Evolutionary conservation across 2,329 filamentous ascomycete genomes (phyloP).

Genomic region (Pleurostoma richardsiae): DNA sequence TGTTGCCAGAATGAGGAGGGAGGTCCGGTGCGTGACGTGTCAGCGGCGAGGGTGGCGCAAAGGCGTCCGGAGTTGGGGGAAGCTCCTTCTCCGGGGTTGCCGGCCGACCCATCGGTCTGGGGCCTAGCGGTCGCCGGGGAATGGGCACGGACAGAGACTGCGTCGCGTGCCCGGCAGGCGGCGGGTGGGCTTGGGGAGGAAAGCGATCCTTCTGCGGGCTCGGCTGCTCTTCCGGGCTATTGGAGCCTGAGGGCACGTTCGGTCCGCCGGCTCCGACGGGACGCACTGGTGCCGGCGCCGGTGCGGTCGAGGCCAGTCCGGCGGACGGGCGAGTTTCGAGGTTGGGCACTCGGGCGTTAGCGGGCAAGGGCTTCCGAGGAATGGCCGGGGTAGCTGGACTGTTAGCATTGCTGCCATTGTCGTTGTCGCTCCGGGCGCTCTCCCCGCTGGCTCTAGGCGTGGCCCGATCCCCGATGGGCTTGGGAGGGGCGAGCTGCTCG

Average conservation of each 20-base stretch:
- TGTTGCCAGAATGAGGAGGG: not conserved
- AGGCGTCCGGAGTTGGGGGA: not conserved
- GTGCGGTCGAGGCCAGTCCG: not conserved
- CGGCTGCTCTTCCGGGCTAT: not conserved
- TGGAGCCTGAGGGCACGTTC: not conserved
- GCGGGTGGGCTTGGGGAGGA: not conserved
- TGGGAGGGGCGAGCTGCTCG: conserved; percentile 25
- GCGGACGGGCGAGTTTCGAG: conserved; percentile 1
- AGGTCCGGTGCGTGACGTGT: not conserved
- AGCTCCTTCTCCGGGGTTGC: conserved; percentile 2
- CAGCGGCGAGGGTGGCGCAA: not conserved
- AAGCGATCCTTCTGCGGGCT: too few relatives aligned
- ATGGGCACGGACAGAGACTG: conserved; percentile 1
- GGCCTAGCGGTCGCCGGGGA: conserved; percentile 10
- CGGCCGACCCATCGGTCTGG: conserved; percentile 6
- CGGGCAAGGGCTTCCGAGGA: conserved; percentile 46
- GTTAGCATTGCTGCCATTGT: too few relatives aligned
- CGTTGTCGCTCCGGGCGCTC: conserved; percentile 23
- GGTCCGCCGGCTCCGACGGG: not conserved
- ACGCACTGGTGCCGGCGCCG: not conserved
- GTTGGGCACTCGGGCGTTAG: conserved; percentile 14
- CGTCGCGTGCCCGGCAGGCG: not conserved
- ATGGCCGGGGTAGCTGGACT: conserved; percentile 23
- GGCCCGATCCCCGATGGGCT: conserved; percentile 19
- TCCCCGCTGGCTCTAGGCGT: conserved; percentile 38